Evolutionary conservation across 148 eudicot species (phyloP).

Genomic region (Nepenthes mirabilis): DNA sequence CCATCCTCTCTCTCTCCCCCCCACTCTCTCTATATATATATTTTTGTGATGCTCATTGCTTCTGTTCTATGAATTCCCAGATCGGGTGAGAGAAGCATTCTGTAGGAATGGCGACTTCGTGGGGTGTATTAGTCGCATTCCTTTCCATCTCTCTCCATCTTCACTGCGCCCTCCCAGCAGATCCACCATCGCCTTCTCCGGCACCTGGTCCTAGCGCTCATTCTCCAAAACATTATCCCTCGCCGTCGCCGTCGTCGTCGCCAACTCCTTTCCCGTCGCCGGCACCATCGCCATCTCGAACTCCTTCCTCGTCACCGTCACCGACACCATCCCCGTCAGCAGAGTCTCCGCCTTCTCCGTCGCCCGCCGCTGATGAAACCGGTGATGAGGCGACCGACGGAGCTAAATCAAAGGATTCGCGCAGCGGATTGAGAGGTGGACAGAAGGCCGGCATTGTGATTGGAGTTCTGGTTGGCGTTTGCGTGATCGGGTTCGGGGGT

Average conservation of each 20-base stretch:
- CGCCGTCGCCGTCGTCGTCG: neutral
- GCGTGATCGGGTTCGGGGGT: conserved; percentile 16
- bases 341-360: neutral
- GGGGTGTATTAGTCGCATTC: no score
- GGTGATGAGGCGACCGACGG: neutral
- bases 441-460: conserved; percentile 28
- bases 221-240: conserved; percentile 1
- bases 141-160: neutral
- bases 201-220: neutral
- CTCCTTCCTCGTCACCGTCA: conserved; percentile 4
- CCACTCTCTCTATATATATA: no score
- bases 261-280: neutral
- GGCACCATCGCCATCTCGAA: neutral
- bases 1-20: no score
- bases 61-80: no score
- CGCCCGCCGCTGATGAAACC: neutral
- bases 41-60: no score
- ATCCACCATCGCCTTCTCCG: neutral
- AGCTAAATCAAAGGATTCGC: neutral
- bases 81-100: no score
- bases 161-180: neutral
- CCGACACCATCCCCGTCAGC: neutral
- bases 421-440: conserved; percentile 11
- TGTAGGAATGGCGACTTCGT: no score
- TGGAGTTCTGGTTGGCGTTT: conserved; percentile 21